Conservation (phyloP, 768 basidiomycete genomes). For the Tylopilus sp. region DNA sequence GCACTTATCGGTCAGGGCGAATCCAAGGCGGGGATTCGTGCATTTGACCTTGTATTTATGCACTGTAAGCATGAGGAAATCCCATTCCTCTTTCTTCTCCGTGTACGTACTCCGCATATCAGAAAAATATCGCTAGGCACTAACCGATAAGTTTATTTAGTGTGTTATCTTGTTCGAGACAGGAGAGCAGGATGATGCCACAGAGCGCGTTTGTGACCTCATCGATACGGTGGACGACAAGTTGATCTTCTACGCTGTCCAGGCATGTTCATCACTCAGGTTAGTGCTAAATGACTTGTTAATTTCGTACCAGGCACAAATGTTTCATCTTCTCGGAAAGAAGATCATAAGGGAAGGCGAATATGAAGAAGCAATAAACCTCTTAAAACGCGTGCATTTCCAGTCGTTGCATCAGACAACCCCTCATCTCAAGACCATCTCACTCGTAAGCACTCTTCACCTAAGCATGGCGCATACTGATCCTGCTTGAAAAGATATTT, state of each 20-base stretch:
- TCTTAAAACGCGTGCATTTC: slow-evolving; percentile 6
- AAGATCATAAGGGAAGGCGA: slow-evolving; percentile 5
- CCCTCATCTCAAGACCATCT: slow-evolving; percentile 8
- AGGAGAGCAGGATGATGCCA: slow-evolving; percentile 13
- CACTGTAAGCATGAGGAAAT: slow-evolving; percentile 6
- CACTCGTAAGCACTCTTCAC: slow-evolving; percentile 4
- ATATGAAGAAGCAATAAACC: slow-evolving; percentile 9
- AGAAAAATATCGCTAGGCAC: not conserved
- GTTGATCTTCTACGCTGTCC: not conserved
- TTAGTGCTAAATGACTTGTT: not conserved
- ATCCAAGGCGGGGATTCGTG: slow-evolving; percentile 4
- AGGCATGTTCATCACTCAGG: slow-evolving; percentile 1
- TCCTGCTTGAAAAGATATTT: slow-evolving; percentile 8
- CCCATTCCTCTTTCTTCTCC: slow-evolving; percentile 11
- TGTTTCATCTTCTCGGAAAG: slow-evolving; percentile 12
- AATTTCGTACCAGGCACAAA: slow-evolving; percentile 10
- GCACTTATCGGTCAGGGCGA: slow-evolving; percentile 14
- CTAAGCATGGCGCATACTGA: not conserved
- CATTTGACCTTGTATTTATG: slow-evolving; percentile 15
- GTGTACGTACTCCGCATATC: slow-evolving; percentile 1
- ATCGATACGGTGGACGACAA: slow-evolving; percentile 11
- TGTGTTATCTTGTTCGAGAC: slow-evolving; percentile 8
- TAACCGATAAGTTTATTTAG: not conserved
- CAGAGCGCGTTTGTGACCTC: slow-evolving; percentile 10
- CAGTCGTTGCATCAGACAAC: not conserved